Percentiles rank a stretch among this genome's conserved stretches.
These are phyloP conservation scores for Grosmannia clavigera DNA, from an alignment of 2,329 filamentous ascomycete species.

Conservation along the genomic window DNA sequence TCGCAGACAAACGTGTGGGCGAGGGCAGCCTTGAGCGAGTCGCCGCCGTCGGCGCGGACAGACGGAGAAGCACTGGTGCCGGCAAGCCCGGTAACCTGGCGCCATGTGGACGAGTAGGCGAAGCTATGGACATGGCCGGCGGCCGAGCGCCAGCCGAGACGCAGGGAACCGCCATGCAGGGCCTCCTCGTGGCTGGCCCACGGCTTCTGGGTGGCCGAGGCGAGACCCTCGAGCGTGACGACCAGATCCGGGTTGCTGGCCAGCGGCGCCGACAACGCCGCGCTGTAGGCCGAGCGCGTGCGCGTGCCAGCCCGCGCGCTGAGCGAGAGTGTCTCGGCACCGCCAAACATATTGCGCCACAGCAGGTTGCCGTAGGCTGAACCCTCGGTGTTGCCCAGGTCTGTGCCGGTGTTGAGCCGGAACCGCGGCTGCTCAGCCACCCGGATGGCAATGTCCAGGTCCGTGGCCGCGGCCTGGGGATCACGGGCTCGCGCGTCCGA, in stretches of 20 bases:
- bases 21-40: constrained; percentile 41
- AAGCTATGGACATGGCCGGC: constrained; percentile 62
- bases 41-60: constrained; percentile 73
- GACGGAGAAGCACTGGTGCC: constrained; percentile 65
- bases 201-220: constrained; percentile 74
- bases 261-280: constrained; percentile 71
- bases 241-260: constrained; percentile 72
- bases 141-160: constrained; percentile 59
- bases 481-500: constrained; percentile 61
- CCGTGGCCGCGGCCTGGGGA: constrained; percentile 57
- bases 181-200: constrained; percentile 94
- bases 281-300: constrained; percentile 83
- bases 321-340: constrained; percentile 77
- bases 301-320: constrained; percentile 83
- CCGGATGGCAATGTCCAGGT: constrained; percentile 69
- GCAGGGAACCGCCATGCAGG: constrained; percentile 63
- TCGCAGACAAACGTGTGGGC: constrained; percentile 42
- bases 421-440: constrained; percentile 72
- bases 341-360: constrained; percentile 86
- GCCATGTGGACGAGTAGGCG: constrained; percentile 72
- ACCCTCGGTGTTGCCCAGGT: constrained; percentile 85
- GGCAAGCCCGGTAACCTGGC: constrained; percentile 72
- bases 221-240: constrained; percentile 66
- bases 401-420: constrained; percentile 85
- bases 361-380: constrained; percentile 82